A percentile compares a stretch with the other conserved stretches of the same genome.
Evolutionary conservation across 768 basidiomycete genomes (phyloP).

Genomic region (Chalciporus pseudorubinellus): DNA sequence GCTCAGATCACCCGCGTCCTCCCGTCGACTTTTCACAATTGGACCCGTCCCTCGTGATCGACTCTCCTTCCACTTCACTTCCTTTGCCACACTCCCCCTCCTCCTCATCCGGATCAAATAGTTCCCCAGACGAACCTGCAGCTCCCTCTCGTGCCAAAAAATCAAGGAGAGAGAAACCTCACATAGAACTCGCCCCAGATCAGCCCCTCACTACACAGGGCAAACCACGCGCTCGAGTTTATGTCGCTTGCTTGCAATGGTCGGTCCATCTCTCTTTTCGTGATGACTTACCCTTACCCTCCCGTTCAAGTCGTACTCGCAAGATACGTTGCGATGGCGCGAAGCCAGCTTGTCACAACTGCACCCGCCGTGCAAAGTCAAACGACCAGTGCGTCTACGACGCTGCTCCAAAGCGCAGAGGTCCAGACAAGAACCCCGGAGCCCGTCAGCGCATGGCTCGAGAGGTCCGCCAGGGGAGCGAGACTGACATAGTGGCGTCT

Average conservation of each 20-base stretch:
- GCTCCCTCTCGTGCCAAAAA: slow-evolving; percentile 30
- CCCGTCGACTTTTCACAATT: slow-evolving; percentile 7
- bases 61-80: slow-evolving; percentile 1
- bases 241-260: slow-evolving; percentile 80
- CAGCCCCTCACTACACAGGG: slow-evolving; percentile 82
- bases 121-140: neutral
- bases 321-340: slow-evolving; percentile 85
- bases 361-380: slow-evolving; percentile 48
- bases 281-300: slow-evolving; percentile 4
- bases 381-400: slow-evolving; percentile 64
- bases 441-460: slow-evolving; percentile 63
- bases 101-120: neutral
- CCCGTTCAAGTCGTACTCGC: slow-evolving; percentile 55
- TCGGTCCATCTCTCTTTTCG: slow-evolving; percentile 27
- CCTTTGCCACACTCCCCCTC: neutral
- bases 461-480: slow-evolving; percentile 37
- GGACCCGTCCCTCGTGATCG: slow-evolving; percentile 4
- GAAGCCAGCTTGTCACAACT: slow-evolving; percentile 75
- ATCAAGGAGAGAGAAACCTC: slow-evolving; percentile 51
- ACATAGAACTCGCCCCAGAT: slow-evolving; percentile 66
- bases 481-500: slow-evolving; percentile 24
- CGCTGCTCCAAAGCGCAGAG: slow-evolving; percentile 68
- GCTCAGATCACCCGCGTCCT: neutral
- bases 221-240: slow-evolving; percentile 71
- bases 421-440: slow-evolving; percentile 78